Evolutionary conservation across 176 grass and related monocot species (phyloP), one percentile per base, ranked within the genome.

Genomic region (Neostapfia colusana): DNA sequence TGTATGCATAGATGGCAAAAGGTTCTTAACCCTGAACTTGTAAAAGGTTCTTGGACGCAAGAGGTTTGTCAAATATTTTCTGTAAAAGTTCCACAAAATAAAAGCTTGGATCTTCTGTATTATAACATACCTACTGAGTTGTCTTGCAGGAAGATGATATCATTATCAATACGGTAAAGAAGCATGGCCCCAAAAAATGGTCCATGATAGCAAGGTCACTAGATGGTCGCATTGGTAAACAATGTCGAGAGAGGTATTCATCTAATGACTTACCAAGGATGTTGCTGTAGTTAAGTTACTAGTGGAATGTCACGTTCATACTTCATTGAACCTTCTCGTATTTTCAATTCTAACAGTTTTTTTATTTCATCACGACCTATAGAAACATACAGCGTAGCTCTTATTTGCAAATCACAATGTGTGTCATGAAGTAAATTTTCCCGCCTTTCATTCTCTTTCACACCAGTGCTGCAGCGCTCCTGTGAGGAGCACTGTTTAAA

Each of bases 161-260:
- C 63, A 94, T 98, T 55, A 83, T 94, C 56, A 59, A 86, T 77
- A 84, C 92, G 76, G 91, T 98, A 70, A 74, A 93, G 60, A 88
- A 92, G 77, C 69, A 88, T 64, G 95, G 95, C 44, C 85, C 91
- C 41, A 60, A 79, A 88, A 98, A 98, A 85, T 98, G 95, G 95
- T 94, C 91, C 1, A 24, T 88, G 21, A 92, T 98, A 83, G 95
- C 95, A 77, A 90, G 72, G 50, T 81, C 84, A 69, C 81, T 98
- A 73, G 74, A 90, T 77, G 95, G 95, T 43, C 87, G 91, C 63
- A 98, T 98, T 58, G 95, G 95, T 28, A 94, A 98, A 84, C 91
- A 98, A 88, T 98, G 95, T 53, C 78, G 91, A 78, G 95, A 98
- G 82, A 94, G 95, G 95, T 98, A 84, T 70, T 58, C 62, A 74